Evolutionary conservation across 345 rosid genomes (phyloP), one percentile per base, ranked within the genome.

Genomic region (Boechera stricta): DNA sequence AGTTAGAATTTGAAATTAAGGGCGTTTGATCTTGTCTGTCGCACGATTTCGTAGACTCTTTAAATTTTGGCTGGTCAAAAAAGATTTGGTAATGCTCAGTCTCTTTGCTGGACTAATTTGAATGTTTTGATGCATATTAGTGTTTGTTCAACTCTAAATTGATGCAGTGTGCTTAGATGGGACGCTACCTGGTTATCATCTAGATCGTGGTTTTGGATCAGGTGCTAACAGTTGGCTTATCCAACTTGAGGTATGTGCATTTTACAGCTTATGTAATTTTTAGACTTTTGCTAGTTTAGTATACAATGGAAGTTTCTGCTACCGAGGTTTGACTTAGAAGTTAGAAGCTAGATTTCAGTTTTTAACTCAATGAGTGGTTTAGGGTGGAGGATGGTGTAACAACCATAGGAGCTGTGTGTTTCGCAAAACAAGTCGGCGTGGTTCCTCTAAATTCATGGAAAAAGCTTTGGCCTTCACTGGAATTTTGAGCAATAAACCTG

Each of bases 351-450:
- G 7, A 7, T 63, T 1, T 61, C 1, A 10, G 6, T 57, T 53
- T 36, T 42, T 45, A 52, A 36, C 5, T 35, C 8, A 16, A 39
- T 68, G 78, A 1, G 2, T 52, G 49, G 39, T 71, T 60, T 72
- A 92, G 98, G 98, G 98, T 63, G 98, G 98, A 52, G 97, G 97
- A 65, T 94, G 97, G 98, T 92, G 97, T 83, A 77, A 86, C 53
- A 77, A 79, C 64, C 70, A 75, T 42, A 85, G 77, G 68, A 86
- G 32, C 56, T 93, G 98, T 72, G 89, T 88, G 21, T 89, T 67
- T 73, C 87, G 97, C 7, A 90, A 90, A 79, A 87, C 85, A 9
- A 90, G 90, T 49, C 74, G 90, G 0, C 98, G 89, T 29, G 98
- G 98, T 57, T 93, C 98, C 5, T 86, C 98, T 36, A 86, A 74